A percentile compares a stretch with the other conserved stretches of the same genome.
Conservation (phyloP, 2,329 filamentous ascomycete genomes). For the Aspergillus brasiliensis region DNA sequence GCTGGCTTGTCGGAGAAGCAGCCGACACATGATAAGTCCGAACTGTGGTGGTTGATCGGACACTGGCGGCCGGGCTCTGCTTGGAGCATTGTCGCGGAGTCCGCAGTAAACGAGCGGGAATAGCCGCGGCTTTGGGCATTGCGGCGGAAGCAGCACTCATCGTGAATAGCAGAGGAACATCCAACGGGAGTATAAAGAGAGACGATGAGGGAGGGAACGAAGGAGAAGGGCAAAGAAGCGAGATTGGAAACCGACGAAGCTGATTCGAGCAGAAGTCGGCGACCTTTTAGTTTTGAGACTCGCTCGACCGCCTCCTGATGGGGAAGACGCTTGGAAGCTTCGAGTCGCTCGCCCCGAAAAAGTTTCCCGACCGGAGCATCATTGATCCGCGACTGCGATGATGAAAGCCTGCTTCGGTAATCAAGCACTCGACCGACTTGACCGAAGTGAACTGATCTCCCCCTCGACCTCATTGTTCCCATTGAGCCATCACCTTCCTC, state of each 20-base stretch:
- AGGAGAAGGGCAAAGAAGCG: not conserved
- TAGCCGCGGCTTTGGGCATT: slow-evolving; percentile 46
- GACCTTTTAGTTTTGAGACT: slow-evolving; percentile 2
- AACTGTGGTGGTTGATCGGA: slow-evolving; percentile 37
- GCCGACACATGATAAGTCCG: slow-evolving; percentile 39
- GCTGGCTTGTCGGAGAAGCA: slow-evolving; percentile 28
- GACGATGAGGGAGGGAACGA: not conserved
- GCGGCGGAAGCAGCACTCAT: slow-evolving; percentile 45
- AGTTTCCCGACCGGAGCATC: slow-evolving; percentile 38
- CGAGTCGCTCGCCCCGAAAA: slow-evolving; percentile 35
- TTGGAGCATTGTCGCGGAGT: slow-evolving; percentile 44
- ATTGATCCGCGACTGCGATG: slow-evolving; percentile 31
- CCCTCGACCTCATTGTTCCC: slow-evolving; percentile 20
- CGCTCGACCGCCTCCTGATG: slow-evolving; percentile 24
- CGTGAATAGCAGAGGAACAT: slow-evolving; percentile 24
- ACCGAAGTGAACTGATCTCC: slow-evolving; percentile 5
- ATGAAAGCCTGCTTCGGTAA: slow-evolving; percentile 38
- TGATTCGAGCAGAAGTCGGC: slow-evolving; percentile 6
- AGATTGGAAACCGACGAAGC: slow-evolving; percentile 1
- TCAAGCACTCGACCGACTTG: slow-evolving; percentile 21
- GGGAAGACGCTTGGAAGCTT: slow-evolving; percentile 31
- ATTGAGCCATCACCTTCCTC: slow-evolving; percentile 7
- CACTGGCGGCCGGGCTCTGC: slow-evolving; percentile 30
- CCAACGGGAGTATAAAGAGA: slow-evolving; percentile 5
- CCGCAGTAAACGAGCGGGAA: slow-evolving; percentile 47